Percentiles rank a stretch among this genome's conserved stretches.
These are phyloP conservation scores for Suillus bovinus DNA, from an alignment of 768 basidiomycete species.

Conservation along the genomic window DNA sequence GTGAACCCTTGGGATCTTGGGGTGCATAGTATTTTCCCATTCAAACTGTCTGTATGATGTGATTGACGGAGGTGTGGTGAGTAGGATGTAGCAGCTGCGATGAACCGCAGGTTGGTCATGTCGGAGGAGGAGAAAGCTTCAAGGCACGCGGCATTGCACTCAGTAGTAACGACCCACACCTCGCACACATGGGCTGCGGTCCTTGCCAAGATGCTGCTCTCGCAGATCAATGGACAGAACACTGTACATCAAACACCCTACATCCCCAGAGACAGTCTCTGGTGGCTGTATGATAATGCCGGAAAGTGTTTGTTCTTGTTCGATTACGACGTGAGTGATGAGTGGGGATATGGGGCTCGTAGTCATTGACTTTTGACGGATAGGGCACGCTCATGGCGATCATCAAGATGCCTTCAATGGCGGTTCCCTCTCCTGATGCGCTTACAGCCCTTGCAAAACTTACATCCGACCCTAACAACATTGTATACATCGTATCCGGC, in stretches of 20 bases:
- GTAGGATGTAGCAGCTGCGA: background rate
- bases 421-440: constrained; percentile 78
- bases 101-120: background rate
- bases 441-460: too few relatives aligned
- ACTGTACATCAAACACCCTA: constrained; percentile 84
- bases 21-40: constrained; percentile 42
- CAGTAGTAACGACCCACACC: constrained; percentile 88
- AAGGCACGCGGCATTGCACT: constrained; percentile 79
- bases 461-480: too few relatives aligned
- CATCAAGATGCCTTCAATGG: constrained; percentile 90
- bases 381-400: constrained; percentile 97
- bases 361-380: background rate
- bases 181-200: constrained; percentile 94
- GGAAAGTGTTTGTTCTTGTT: constrained; percentile 89
- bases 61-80: background rate
- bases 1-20: constrained; percentile 97
- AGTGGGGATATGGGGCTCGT: background rate
- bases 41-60: background rate
- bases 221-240: constrained; percentile 75
- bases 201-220: constrained; percentile 84
- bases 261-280: constrained; percentile 63
- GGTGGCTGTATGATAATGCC: constrained; percentile 63
- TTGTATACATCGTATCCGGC: too few relatives aligned
- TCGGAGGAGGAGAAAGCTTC: background rate
- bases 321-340: constrained; percentile 83